Base-by-base conservation (phyloP, 2,329 filamentous ascomycete genomes). In the Coniochaeta hoffmannii region DNA sequence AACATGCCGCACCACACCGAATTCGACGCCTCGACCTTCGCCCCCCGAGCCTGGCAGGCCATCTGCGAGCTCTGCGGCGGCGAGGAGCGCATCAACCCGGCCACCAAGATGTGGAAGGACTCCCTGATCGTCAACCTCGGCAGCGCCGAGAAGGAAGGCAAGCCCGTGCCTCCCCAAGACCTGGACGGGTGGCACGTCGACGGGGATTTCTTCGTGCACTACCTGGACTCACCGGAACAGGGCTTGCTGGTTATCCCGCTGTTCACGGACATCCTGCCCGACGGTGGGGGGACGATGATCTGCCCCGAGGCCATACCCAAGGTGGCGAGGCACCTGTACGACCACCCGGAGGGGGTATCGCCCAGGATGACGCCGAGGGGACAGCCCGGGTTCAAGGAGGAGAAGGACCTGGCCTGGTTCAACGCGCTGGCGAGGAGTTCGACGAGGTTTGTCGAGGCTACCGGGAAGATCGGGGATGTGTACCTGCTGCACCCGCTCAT, bases 201-300 rank as follows among this genome's bases (percentile, higher is more conserved):
- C 67, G 85, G 86, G 9, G 85, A 89, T 61, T 88, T 87, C 67
- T 89, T 89, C 65, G 76, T 86, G 5, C 86, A 89, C 70, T 89
- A 85, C 61, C 78, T 89, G 34, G 86, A 89, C 65, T 85, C 80
- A 19, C 81, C 81, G 0, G 86, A 89, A 70, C 86, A 89, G 66
- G 86, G 76, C 0, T 69, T 89, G 14, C 73, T 89, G 1, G 83
- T 88, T 12, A 87, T 87, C 38, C 85, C 86, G 1, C 67, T 88
- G 5, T 89, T 85, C 70, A 83, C 76, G 0, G 84, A 88, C 63
- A 81, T 89, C 53, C 69, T 72, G 9, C 68, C 79, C 0, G 74
- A 76, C 32, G 85, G 82, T 5, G 86, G 86, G 26, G 86, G 82
- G 4, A 89, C 86, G 0, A 74, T 82, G 63, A 77, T 89, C 50